These are phyloP conservation scores for Carpinus fangiana DNA, from an alignment of 306 rosid genomes.

Conservation along the genomic window DNA sequence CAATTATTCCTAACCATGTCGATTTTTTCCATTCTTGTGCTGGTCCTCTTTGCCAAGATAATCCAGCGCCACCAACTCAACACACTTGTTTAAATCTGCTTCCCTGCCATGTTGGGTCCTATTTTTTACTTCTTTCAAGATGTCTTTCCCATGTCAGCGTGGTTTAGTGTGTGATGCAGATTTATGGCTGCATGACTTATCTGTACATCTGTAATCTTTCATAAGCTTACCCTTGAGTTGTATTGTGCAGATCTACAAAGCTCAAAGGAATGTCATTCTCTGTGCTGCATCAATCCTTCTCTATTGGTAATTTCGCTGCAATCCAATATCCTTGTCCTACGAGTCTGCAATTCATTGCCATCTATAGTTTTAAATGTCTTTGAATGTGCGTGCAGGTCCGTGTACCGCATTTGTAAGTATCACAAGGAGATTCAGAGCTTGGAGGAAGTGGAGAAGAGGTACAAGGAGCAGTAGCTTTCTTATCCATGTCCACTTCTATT, in stretches of 20 bases:
- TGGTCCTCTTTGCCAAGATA: too few species aligned
- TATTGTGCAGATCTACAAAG: constrained; percentile 74
- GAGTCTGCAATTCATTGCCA: constrained; percentile 6
- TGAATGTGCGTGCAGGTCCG: constrained; percentile 57
- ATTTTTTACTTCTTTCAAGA: background rate
- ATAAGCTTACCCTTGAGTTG: constrained; percentile 21
- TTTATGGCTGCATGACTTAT: background rate
- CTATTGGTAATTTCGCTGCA: constrained; percentile 61
- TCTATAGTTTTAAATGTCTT: constrained; percentile 16
- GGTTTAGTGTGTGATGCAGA: background rate
- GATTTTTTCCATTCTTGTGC: too few species aligned
- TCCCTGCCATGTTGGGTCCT: background rate
- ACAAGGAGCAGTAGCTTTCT: constrained; percentile 58
- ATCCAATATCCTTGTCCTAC: constrained; percentile 13
- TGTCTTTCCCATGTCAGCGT: background rate
- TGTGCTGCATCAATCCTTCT: constrained; percentile 75
- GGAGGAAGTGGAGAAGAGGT: constrained; percentile 92
- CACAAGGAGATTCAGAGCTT: constrained; percentile 69
- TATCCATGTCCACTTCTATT: constrained; percentile 10
- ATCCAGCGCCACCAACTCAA: too few species aligned
- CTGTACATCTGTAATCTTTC: background rate
- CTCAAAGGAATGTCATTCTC: constrained; percentile 89
- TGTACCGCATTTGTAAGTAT: constrained; percentile 68
- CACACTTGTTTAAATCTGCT: background rate
- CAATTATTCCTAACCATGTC: too few species aligned